phyloP scores from a whole-genome alignment of 345 rosid genomes.

The Balakata baccata region DNA sequence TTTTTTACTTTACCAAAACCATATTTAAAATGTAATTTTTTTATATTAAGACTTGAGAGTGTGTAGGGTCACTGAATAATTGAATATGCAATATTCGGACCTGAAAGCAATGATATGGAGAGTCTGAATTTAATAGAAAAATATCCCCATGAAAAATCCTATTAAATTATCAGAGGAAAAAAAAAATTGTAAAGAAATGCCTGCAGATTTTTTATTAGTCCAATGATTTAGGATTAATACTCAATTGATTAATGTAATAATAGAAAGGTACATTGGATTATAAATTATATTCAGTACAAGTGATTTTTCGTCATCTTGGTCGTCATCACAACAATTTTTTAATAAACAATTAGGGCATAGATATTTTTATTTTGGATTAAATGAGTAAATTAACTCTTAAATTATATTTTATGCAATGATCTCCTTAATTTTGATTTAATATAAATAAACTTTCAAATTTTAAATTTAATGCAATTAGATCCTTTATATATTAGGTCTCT shows the following conservation, averaged over 20 bases:
- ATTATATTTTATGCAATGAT: too few species aligned
- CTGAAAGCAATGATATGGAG: constrained; percentile 11
- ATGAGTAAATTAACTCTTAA: too few species aligned
- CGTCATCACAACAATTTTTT: constrained; percentile 29
- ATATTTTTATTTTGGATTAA: too few species aligned
- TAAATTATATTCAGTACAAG: constrained; percentile 3
- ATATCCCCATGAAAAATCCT: neutral
- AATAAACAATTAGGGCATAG: neutral
- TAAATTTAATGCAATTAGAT: too few species aligned
- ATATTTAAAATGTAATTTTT: too few species aligned
- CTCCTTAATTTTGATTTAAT: too few species aligned
- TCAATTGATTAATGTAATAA: constrained; percentile 13
- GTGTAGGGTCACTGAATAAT: neutral
- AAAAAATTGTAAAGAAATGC: neutral
- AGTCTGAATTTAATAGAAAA: neutral
- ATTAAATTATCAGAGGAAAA: neutral
- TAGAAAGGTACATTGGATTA: constrained; percentile 1
- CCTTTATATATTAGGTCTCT: too few species aligned
- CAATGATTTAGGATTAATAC: constrained; percentile 23
- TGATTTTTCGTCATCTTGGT: constrained; percentile 40
- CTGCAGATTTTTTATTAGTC: constrained; percentile 14
- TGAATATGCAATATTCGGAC: too few species aligned
- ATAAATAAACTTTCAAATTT: too few species aligned
- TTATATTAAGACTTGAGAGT: too few species aligned
- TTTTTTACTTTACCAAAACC: too few species aligned